Base-by-base conservation (phyloP, 2,329 filamentous ascomycete species). In the Aspergillus thermomutatus region DNA sequence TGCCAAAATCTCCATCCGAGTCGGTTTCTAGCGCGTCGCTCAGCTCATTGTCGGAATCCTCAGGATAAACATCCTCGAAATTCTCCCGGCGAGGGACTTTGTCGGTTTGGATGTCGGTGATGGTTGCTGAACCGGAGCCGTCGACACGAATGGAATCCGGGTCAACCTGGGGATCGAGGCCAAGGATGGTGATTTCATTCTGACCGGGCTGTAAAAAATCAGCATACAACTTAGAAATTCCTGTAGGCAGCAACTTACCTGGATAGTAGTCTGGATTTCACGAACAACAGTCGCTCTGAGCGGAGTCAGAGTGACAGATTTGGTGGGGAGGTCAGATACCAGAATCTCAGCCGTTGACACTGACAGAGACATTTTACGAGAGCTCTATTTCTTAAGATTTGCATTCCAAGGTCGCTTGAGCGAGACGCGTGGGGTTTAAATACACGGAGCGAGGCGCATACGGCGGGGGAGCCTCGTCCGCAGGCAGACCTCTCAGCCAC, bases 261-360 rank as follows among this genome's bases (percentile, higher is more conserved):
- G 75, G 21, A 86, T 75, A 1, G 66, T 63, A 17, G 87, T 74
- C 60, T 82, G 81, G 66, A 89, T 80, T 53, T 87, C 83, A 26
- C 86, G 80, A 11, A 82, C 78, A 28, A 89, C 71, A 49, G 86
- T 85, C 1, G 86, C 87, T 60, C 82, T 76, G 1, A 77, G 76
- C 0, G 86, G 86, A 57, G 87, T 88, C 43, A 90, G 78, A 0
- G 82, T 85, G 17, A 90, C 85, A 0, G 81, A 82, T 50, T 82
- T 82, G 34, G 87, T 88, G 8, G 75, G 66, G 28, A 88, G 74
- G 50, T 86, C 79, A 46, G 81, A 79, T 59, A 88, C 70, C 31
- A 79, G 78, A 68, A 85, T 55, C 49, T 66, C 66, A 3, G 56
- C 52, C 1, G 56, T 59, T n/a, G 58, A 37, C 26, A 64, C 40